These are phyloP conservation scores for Pyrus pyrifolia DNA, from an alignment of 306 rosid genomes.

Conservation along the genomic window DNA sequence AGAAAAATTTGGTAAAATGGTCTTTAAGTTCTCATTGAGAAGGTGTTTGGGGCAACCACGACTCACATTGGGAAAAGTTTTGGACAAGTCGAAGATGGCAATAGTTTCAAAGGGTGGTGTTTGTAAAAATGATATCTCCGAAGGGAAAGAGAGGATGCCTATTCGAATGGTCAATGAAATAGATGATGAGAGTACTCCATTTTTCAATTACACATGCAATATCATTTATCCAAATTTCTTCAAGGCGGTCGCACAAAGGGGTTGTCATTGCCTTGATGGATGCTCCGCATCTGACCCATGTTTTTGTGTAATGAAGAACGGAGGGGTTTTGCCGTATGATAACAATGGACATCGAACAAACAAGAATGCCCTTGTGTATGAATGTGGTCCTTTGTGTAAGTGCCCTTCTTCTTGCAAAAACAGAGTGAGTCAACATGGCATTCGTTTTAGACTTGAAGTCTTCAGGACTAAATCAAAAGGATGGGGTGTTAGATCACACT, in stretches of 20 bases:
- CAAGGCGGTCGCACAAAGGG: not conserved
- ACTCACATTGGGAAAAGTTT: not conserved
- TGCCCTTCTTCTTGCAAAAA: constrained; percentile 31
- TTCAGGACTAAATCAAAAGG: constrained; percentile 17
- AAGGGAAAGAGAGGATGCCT: constrained; percentile 29
- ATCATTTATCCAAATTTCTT: not conserved
- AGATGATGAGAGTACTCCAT: not conserved
- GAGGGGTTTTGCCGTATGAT: constrained; percentile 14
- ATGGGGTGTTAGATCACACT: constrained; percentile 45
- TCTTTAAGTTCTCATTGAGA: constrained; percentile 22
- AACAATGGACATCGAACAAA: not conserved
- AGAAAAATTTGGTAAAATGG: constrained; percentile 29
- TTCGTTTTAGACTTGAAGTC: constrained; percentile 31
- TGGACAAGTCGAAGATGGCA: not conserved
- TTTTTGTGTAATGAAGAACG: constrained; percentile 25
- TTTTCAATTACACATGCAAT: constrained; percentile 14
- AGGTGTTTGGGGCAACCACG: constrained; percentile 16
- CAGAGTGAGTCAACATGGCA: constrained; percentile 19
- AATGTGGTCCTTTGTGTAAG: constrained; percentile 31
- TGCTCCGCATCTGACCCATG: constrained; percentile 13
- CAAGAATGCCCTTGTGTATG: constrained; percentile 12
- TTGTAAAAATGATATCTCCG: constrained; percentile 20
- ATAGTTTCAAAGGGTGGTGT: not conserved
- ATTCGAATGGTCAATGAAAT: constrained; percentile 14
- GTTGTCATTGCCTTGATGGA: constrained; percentile 22